phyloP scores from a whole-genome alignment of 257 asterid species.

The Nyctanthes arbortristis region DNA sequence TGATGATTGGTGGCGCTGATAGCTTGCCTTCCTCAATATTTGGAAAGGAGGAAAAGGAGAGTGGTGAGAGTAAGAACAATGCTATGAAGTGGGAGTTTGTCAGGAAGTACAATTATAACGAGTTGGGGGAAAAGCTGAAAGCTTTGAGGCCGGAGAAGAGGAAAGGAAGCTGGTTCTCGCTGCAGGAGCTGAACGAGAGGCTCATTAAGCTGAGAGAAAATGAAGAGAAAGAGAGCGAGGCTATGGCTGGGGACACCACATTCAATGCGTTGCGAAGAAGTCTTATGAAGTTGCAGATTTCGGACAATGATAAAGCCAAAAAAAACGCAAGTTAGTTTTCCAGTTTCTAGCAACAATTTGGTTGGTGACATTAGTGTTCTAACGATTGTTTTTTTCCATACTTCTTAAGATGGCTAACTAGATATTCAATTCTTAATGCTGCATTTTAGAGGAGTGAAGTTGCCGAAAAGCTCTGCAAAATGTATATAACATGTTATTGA shows the following conservation, averaged over 20 bases:
- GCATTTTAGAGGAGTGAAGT: neutral
- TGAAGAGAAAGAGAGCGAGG: slow-evolving; percentile 30
- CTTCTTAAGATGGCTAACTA: too few species aligned
- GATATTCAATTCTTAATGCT: too few species aligned
- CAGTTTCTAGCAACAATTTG: neutral
- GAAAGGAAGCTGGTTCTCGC: slow-evolving; percentile 65
- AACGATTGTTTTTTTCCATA: too few species aligned
- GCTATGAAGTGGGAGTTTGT: slow-evolving; percentile 17
- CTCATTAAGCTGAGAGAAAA: slow-evolving; percentile 45
- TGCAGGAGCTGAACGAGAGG: slow-evolving; percentile 68
- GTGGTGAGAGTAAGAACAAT: neutral
- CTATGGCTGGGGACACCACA: neutral
- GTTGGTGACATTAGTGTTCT: neutral
- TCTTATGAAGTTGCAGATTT: neutral
- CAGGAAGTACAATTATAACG: slow-evolving; percentile 26
- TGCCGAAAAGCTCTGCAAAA: neutral
- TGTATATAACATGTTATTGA: slow-evolving; percentile 5
- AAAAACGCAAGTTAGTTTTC: slow-evolving; percentile 24
- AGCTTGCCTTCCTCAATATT: slow-evolving; percentile 7
- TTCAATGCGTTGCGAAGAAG: slow-evolving; percentile 4
- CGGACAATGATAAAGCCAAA: neutral
- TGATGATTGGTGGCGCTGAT: slow-evolving; percentile 23
- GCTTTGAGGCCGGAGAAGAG: slow-evolving; percentile 61
- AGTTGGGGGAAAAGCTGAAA: slow-evolving; percentile 63
- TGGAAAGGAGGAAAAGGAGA: slow-evolving; percentile 23